Evolutionary conservation across 1,139 yeast species (phyloP).

Genomic region (Zygoascus sp.): DNA sequence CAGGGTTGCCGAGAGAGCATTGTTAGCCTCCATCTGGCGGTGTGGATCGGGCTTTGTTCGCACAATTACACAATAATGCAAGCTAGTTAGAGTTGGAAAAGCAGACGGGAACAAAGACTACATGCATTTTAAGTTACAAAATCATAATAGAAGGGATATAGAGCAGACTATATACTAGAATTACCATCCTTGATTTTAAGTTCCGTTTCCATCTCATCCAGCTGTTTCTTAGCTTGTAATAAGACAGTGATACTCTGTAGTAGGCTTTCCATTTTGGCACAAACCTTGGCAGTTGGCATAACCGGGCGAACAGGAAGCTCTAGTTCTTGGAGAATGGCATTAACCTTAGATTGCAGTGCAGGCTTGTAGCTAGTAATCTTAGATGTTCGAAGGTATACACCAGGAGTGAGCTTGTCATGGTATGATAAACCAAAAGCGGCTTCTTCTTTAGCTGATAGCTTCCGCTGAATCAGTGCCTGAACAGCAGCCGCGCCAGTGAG

Average conservation of each 20-base stretch:
- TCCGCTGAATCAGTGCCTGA: constrained; percentile 44
- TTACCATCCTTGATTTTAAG: constrained; percentile 49
- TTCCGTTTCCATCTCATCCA: constrained; percentile 83
- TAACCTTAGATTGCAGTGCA: constrained; percentile 71
- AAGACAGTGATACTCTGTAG: constrained; percentile 67
- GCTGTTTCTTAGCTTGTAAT: constrained; percentile 79
- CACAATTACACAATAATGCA: too few relatives aligned
- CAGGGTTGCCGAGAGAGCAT: too few relatives aligned
- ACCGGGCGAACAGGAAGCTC: constrained; percentile 75
- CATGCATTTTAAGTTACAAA: too few relatives aligned
- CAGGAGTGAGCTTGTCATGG: constrained; percentile 73
- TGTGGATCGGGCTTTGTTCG: too few relatives aligned
- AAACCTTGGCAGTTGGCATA: constrained; percentile 81
- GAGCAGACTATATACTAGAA: constrained; percentile 13
- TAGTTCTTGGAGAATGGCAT: constrained; percentile 69
- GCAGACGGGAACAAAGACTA: too few relatives aligned
- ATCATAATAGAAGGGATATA: background rate
- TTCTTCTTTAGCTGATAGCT: constrained; percentile 72
- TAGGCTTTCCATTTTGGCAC: constrained; percentile 73
- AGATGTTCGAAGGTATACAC: constrained; percentile 75
- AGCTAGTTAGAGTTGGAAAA: too few relatives aligned
- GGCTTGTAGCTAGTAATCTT: constrained; percentile 59
- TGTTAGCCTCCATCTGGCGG: too few relatives aligned
- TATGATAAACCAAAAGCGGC: constrained; percentile 80
- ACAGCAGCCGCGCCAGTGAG: constrained; percentile 33